phyloP scores from a whole-genome alignment of 495 filamentous ascomycete species.

The Tuber melanosporum region DNA sequence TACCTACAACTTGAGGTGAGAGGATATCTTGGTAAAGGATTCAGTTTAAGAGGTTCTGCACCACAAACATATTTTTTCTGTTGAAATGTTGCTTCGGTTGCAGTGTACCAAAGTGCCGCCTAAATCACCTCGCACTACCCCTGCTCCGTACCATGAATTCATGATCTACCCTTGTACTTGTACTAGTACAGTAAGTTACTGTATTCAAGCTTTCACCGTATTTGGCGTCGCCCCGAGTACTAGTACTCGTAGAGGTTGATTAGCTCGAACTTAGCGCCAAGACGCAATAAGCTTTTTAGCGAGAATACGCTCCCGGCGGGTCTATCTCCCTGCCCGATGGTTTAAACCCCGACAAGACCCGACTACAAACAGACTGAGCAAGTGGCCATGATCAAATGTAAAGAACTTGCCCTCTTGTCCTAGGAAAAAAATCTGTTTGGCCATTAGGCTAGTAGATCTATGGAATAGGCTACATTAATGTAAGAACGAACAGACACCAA shows the following conservation, averaged over 20 bases:
- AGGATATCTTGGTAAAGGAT: too few species aligned
- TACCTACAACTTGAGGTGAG: too few species aligned
- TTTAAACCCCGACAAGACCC: background rate
- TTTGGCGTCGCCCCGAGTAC: background rate
- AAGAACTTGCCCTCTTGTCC: background rate
- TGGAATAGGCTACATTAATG: background rate
- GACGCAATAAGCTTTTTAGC: slow-evolving; percentile 12
- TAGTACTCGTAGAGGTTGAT: background rate
- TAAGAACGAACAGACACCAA: background rate
- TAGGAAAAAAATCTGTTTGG: background rate
- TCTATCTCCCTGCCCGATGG: background rate
- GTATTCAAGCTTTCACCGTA: too few species aligned
- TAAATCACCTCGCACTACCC: too few species aligned
- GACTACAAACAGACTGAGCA: background rate
- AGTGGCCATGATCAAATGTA: background rate
- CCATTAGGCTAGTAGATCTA: background rate
- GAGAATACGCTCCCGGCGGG: background rate
- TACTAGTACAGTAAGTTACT: too few species aligned
- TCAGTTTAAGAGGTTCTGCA: too few species aligned
- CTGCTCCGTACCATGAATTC: too few species aligned
- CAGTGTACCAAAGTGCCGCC: too few species aligned
- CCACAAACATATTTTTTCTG: too few species aligned
- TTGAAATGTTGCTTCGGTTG: too few species aligned
- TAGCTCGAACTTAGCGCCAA: slow-evolving; percentile 3
- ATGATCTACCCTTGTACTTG: too few species aligned